These are phyloP conservation scores for Lactuca saligna DNA, from an alignment of 129 eudicot genomes.

Conservation along the genomic window DNA sequence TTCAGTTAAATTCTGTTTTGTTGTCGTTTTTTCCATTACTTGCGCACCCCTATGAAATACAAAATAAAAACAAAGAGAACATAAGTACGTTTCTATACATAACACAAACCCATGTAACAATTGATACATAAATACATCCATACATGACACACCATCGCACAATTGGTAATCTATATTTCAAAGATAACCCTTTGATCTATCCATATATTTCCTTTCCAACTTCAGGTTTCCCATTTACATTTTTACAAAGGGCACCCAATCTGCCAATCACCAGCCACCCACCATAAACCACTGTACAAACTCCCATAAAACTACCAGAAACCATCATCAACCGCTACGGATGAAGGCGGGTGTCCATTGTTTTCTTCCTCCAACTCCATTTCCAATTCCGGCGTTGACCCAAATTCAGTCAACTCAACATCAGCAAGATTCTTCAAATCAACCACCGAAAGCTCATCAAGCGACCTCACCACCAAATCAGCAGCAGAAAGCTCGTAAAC, in stretches of 20 bases:
- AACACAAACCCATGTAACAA: background rate
- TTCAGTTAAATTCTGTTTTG: no score
- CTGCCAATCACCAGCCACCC: constrained; percentile 19
- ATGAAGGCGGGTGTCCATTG: constrained; percentile 33
- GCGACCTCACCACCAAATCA: constrained; percentile 70
- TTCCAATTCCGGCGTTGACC: constrained; percentile 65
- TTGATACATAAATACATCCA: constrained; percentile 26
- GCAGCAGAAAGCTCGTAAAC: constrained; percentile 86
- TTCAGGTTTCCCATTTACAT: constrained; percentile 28
- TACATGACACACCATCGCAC: constrained; percentile 23
- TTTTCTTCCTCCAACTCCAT: constrained; percentile 61
- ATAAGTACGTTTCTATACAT: constrained; percentile 27
- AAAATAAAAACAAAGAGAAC: background rate
- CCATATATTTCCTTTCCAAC: constrained; percentile 10
- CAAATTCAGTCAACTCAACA: constrained; percentile 61
- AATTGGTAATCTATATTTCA: constrained; percentile 36
- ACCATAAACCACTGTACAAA: constrained; percentile 46
- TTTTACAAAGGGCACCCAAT: constrained; percentile 39
- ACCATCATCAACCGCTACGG: constrained; percentile 55
- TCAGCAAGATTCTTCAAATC: constrained; percentile 91
- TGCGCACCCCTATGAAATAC: no score
- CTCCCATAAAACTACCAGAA: constrained; percentile 53
- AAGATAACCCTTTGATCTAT: constrained; percentile 19
- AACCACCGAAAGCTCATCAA: constrained; percentile 76
- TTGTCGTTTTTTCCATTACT: no score